Conservation (phyloP, 768 basidiomycete genomes). For the Boletus pseudo-olivaceus region DNA sequence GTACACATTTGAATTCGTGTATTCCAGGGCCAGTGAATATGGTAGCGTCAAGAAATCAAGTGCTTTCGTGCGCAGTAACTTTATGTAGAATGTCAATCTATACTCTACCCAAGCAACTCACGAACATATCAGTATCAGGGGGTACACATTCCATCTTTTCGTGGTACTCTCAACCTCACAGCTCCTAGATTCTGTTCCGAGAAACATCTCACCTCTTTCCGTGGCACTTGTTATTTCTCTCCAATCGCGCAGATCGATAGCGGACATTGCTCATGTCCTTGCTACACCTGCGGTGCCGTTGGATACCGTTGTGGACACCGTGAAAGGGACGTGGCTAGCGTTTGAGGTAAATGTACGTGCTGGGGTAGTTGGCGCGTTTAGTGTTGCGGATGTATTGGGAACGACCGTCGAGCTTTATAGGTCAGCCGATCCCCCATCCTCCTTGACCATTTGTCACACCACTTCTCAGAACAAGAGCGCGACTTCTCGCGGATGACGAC, state of each 20-base stretch:
- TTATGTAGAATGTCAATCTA: conserved; percentile 44
- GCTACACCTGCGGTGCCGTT: conserved; percentile 40
- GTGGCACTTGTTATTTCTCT: conserved; percentile 39
- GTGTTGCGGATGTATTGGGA: conserved; percentile 47
- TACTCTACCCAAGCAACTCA: conserved; percentile 38
- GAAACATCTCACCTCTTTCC: conserved; percentile 18
- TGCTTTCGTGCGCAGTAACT: conserved; percentile 52
- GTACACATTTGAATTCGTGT: neutral
- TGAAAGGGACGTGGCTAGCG: conserved; percentile 45
- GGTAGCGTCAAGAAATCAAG: conserved; percentile 55
- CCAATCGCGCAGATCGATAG: conserved; percentile 47
- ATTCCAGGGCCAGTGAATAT: conserved; percentile 55
- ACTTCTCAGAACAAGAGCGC: conserved; percentile 32
- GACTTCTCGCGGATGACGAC: conserved; percentile 22
- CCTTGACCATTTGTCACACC: conserved; percentile 3
- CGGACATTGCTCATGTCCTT: conserved; percentile 59
- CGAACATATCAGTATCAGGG: conserved; percentile 6
- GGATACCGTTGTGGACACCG: conserved; percentile 41
- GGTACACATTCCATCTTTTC: conserved; percentile 11
- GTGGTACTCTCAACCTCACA: conserved; percentile 12
- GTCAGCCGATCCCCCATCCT: conserved; percentile 14
- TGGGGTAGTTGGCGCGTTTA: conserved; percentile 39
- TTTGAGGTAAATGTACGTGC: conserved; percentile 43
- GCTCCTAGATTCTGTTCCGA: conserved; percentile 31
- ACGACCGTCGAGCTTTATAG: conserved; percentile 39